Evolutionary conservation across 2,329 filamentous ascomycete genomes (phyloP).

Genomic region (Teratosphaeria destructans): DNA sequence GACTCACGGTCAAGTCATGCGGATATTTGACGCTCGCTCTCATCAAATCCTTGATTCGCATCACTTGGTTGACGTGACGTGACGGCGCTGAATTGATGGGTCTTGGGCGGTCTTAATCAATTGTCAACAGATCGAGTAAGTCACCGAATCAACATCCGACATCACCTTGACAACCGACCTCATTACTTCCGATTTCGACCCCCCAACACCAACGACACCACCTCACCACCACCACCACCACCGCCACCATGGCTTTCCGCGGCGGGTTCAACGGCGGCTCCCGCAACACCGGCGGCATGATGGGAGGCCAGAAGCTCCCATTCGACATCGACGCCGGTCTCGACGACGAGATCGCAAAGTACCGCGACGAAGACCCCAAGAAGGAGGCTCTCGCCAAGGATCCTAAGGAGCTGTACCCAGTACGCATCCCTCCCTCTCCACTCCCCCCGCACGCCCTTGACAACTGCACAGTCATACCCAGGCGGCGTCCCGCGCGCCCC

Average conservation of each 20-base stretch:
- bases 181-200: background rate
- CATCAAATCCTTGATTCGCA: background rate
- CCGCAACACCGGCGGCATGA: conserved; percentile 1
- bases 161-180: background rate
- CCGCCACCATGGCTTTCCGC: conserved; percentile 2
- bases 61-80: background rate
- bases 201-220: background rate
- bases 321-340: conserved; percentile 11
- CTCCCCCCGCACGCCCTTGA: background rate
- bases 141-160: background rate
- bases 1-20: background rate
- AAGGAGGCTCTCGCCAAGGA: conserved; percentile 3
- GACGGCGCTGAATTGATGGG: background rate
- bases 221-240: background rate
- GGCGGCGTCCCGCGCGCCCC: conserved; percentile 6
- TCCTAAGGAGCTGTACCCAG: background rate
- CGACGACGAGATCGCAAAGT: conserved; percentile 1
- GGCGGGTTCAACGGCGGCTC: conserved; percentile 5
- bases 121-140: background rate
- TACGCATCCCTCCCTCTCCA: background rate
- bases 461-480: conserved; percentile 5
- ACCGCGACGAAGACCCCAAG: background rate
- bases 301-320: conserved; percentile 5
- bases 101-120: background rate
- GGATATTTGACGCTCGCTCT: background rate